phyloP scores from a whole-genome alignment of 768 basidiomycete species.

The Asterophora parasitica region DNA sequence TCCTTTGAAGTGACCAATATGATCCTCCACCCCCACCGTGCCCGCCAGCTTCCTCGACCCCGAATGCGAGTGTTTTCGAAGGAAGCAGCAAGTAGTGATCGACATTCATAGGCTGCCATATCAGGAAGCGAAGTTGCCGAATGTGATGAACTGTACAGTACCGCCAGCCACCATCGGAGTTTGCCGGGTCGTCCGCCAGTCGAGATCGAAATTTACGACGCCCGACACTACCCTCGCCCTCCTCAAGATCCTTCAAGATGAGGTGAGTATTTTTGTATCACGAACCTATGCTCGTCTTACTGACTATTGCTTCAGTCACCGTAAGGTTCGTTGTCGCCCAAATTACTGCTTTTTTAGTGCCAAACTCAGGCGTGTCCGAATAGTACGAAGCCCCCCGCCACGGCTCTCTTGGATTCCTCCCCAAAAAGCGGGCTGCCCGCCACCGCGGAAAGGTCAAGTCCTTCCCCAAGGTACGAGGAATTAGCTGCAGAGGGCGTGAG shows the following conservation, averaged over 20 bases:
- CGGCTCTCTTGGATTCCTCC: conserved; percentile 96
- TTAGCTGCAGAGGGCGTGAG: not conserved
- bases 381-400: conserved; percentile 98
- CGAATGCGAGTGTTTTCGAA: too few relatives aligned
- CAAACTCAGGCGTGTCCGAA: conserved; percentile 4
- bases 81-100: too few relatives aligned
- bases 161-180: conserved; percentile 31
- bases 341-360: conserved; percentile 1
- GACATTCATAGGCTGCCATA: too few relatives aligned
- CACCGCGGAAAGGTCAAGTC: conserved; percentile 99
- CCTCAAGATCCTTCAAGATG: conserved; percentile 54
- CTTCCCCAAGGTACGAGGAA: conserved; percentile 83
- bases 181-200: conserved; percentile 24
- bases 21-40: too few relatives aligned
- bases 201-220: conserved; percentile 23
- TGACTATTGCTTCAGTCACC: conserved; percentile 52
- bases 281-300: conserved; percentile 10
- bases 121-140: conserved; percentile 12
- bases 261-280: conserved; percentile 39
- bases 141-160: conserved; percentile 33
- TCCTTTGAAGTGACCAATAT: too few relatives aligned
- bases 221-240: conserved; percentile 29
- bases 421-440: conserved; percentile 93
- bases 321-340: conserved; percentile 57
- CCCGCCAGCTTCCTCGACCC: too few relatives aligned